These are phyloP conservation scores for Licmophora abbreviata DNA, from an alignment of 108 stramenopile genomes.

Conservation along the genomic window DNA sequence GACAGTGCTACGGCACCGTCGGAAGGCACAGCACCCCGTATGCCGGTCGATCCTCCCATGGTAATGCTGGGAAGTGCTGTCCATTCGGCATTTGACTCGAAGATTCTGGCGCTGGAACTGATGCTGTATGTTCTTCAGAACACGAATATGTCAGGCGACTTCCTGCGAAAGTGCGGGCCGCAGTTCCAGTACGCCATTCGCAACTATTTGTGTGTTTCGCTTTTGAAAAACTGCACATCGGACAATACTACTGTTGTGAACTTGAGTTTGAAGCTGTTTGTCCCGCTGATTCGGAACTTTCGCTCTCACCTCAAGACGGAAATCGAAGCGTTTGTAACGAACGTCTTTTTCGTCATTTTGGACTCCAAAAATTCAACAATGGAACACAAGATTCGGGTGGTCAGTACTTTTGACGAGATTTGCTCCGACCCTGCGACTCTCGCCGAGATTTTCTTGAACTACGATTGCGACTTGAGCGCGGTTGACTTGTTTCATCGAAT, in stretches of 20 bases:
- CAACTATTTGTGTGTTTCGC: constrained; percentile 84
- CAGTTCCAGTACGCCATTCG: constrained; percentile 88
- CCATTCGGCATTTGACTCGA: constrained; percentile 73
- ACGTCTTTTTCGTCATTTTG: constrained; percentile 91
- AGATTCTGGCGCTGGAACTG: constrained; percentile 91
- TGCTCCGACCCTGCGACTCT: constrained; percentile 81
- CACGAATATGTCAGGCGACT: no score
- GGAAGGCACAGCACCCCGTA: no score
- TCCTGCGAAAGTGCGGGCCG: constrained; percentile 64
- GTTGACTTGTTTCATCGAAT: constrained; percentile 90
- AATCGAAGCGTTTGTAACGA: constrained; percentile 95
- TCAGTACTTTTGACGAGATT: constrained; percentile 86
- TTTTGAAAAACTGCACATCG: constrained; percentile 96
- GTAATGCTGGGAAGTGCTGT: constrained; percentile 27
- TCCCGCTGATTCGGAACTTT: constrained; percentile 87
- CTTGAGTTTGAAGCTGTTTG: constrained; percentile 92
- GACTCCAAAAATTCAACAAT: constrained; percentile 91
- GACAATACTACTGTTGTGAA: constrained; percentile 86
- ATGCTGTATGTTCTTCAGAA: constrained; percentile 81
- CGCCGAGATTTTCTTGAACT: constrained; percentile 97
- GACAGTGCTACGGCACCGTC: no score
- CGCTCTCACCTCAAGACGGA: constrained; percentile 88
- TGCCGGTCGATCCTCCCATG: constrained; percentile 4
- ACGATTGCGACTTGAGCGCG: constrained; percentile 96
- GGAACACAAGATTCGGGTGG: constrained; percentile 93